phyloP scores from a whole-genome alignment of 257 asterid genomes.

The Leptodermis oblonga region DNA sequence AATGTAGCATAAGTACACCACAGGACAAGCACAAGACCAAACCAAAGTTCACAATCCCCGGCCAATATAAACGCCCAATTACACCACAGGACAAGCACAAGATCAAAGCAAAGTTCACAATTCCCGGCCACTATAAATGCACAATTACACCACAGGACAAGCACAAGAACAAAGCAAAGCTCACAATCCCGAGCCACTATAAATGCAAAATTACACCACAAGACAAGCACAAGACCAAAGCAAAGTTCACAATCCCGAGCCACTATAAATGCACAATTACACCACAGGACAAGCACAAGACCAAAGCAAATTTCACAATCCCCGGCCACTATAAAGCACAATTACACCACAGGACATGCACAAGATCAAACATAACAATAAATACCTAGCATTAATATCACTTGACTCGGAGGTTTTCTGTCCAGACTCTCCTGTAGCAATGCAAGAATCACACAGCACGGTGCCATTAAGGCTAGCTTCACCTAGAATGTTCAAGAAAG shows the following conservation, averaged over 20 bases:
- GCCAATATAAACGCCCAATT: neutral
- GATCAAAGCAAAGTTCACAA: neutral
- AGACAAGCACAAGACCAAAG: no score
- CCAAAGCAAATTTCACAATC: no score
- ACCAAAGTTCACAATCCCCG: neutral
- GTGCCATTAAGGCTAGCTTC: constrained; percentile 41
- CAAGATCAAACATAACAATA: no score
- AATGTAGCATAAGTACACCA: no score
- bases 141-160: no score
- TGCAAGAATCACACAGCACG: constrained; percentile 57
- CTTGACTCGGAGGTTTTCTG: constrained; percentile 27
- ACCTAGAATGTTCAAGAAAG: constrained; percentile 27
- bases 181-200: neutral
- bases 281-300: no score
- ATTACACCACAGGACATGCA: no score
- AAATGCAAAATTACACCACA: no score
- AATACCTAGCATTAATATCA: constrained; percentile 48
- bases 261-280: neutral
- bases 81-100: no score
- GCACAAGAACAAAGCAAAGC: neutral
- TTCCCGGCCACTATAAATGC: neutral
- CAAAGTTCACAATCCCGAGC: neutral
- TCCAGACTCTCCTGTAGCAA: constrained; percentile 33
- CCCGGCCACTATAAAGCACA: neutral
- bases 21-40: no score